Evolutionary conservation across 1,284 basidiomycete genomes (phyloP).

Genomic region (Tetrapyrgos nigripes): DNA sequence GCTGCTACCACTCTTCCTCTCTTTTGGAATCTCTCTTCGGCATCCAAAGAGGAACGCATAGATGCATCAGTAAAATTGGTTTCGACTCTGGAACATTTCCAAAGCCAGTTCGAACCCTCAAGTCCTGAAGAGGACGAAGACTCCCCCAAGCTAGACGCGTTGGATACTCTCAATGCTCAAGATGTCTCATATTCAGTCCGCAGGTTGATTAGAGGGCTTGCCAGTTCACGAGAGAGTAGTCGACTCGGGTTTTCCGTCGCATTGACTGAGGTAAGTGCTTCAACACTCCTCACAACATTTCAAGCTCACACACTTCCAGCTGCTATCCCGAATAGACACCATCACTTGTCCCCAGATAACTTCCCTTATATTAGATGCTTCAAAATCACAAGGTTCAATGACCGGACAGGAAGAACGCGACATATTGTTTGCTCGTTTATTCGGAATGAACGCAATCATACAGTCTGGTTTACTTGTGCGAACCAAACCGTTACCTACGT

Average conservation of each 20-base stretch:
- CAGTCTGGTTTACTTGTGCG: constrained; percentile 83
- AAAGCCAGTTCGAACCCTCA: constrained; percentile 59
- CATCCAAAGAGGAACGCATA: constrained; percentile 79
- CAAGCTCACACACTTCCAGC: constrained; percentile 48
- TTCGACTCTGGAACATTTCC: constrained; percentile 81
- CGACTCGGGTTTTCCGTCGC: constrained; percentile 95
- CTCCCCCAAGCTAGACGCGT: constrained; percentile 57
- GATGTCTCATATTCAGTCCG: constrained; percentile 92
- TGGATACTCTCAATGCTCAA: constrained; percentile 77
- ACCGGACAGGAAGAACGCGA: constrained; percentile 94
- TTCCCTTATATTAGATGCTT: constrained; percentile 73
- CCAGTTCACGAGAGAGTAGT: constrained; percentile 92
- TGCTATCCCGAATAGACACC: constrained; percentile 82
- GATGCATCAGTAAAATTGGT: constrained; percentile 89
- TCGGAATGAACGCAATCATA: constrained; percentile 85
- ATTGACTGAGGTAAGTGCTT: constrained; percentile 82
- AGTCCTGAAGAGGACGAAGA: constrained; percentile 55
- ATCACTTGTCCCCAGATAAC: constrained; percentile 81
- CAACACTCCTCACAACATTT: constrained; percentile 5
- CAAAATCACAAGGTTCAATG: constrained; percentile 75
- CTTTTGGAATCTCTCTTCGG: constrained; percentile 94
- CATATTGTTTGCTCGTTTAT: constrained; percentile 89
- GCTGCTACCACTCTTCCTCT: constrained; percentile 87
- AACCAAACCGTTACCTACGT: constrained; percentile 55
- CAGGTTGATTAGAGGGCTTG: constrained; percentile 85